A percentile compares a stretch with the other conserved stretches of the same genome.
These are phyloP conservation scores for Chlamydomonas schloesseri DNA, from an alignment of 139 green algal genomes.

Conservation along the genomic window DNA sequence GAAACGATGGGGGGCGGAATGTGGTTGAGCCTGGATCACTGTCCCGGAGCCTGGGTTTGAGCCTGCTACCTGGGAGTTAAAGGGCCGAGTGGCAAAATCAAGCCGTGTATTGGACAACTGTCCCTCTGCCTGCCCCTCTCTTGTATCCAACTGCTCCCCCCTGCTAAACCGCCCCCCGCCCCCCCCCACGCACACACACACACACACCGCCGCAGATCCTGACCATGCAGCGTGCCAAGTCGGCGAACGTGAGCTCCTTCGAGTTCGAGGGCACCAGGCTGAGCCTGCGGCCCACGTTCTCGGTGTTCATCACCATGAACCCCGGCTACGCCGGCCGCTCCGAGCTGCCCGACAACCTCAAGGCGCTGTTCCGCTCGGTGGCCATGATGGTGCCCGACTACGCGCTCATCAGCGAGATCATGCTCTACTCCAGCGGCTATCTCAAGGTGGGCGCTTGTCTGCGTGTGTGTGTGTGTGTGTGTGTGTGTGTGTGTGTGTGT, in stretches of 20 bases:
- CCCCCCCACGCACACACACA: no score
- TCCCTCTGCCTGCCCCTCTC: no score
- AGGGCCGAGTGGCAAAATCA: no score
- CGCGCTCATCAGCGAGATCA: constrained; percentile 86
- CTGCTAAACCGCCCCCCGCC: no score
- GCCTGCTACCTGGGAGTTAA: no score
- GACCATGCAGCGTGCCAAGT: constrained; percentile 88
- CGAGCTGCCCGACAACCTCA: constrained; percentile 90
- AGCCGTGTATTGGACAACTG: no score
- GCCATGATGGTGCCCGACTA: constrained; percentile 56
- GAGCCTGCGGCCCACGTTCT: constrained; percentile 74
- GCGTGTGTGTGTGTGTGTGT: not conserved
- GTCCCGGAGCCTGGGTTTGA: no score
- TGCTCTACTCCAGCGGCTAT: constrained; percentile 81
- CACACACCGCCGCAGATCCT: no score
- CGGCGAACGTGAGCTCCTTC: constrained; percentile 75
- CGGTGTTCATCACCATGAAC: constrained; percentile 94
- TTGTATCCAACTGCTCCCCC: no score
- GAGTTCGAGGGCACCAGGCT: constrained; percentile 88
- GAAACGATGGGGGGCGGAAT: no score
- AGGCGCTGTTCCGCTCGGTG: constrained; percentile 41
- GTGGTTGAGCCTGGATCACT: no score
- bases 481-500: no score
- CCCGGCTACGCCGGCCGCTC: constrained; percentile 73
- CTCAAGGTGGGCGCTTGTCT: constrained; percentile 20